Base-by-base conservation (phyloP, 805 yeast species). In the Saturnispora silvae region DNA sequence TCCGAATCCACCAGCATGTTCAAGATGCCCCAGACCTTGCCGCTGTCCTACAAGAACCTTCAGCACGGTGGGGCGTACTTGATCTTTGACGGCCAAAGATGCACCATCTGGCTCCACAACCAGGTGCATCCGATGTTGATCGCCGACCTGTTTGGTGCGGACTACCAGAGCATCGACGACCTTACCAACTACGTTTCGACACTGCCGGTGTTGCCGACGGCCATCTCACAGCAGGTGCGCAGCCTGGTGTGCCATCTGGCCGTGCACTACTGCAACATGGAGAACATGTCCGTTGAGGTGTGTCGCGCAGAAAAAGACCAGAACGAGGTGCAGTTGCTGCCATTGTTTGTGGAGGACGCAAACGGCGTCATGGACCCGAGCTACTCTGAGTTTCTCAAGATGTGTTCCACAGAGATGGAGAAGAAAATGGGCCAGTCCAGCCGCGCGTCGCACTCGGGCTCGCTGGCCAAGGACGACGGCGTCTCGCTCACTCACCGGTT, bases 41-140 rank as follows among this genome's bases (percentile, higher is more conserved):
- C 67, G 25, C 72, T 72, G 44, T 46, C 70, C 17, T 51, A 63
- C 13, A 38, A 60, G 31, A 50, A 56, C 28, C 50, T 72, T 37
- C 60, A 75, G 41, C 64, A 69, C 37, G 84, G 85, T 30, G 94
- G 95, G 6, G 86, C 82, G 7, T 85, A 81, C 56, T 53, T 92
- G 33, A 57, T 81, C 16, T 86, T 81, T 61, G 74, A 83, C 49
- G 89, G 94, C 15, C 63, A 61, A 17, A 50, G 59, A 11, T 63
- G 77, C 3, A 65, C 64, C 35, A 61, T 87, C 26, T 80, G 82
- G 75, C 61, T 87, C 29, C 84, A 81, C 54, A 72, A 72, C 15
- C 70, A 73, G 30, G 81, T 82, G 0, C 76, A 79, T 46, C 74
- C 79, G 8, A 56, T 74, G 40, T 63, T 92, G 18, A 49, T 87